Evolutionary conservation across 1,139 yeast species (phyloP), one percentile per base, ranked within the genome.

Genomic region (Taphrina deformans): DNA sequence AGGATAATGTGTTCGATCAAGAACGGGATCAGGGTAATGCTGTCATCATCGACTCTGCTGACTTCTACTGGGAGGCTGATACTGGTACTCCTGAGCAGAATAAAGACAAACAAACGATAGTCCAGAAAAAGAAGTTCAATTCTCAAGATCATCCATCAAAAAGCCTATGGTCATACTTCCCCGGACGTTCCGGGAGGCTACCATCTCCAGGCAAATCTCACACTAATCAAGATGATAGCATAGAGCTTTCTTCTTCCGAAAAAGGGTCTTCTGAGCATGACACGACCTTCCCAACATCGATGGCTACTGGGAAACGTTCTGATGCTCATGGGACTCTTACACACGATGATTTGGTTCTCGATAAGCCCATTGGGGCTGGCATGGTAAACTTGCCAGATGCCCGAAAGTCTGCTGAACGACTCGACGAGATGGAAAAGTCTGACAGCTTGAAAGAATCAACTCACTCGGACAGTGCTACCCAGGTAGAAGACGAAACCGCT

Each of bases 41-140:
- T 0, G 73, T 89, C 60, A 73, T 74, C 16, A 77, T 88, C 18
- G 70, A 74, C 1, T 69, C 82, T 69, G 95, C 86, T 6, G 74
- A 80, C 1, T 89, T 89, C 72, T 81, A 81, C 67, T 89, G 96
- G 96, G 89, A 85, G 65, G 60, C 62, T 10, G 62, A 65, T 12
- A 55, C 48, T 6, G 44, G n/a, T 7, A 10, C n/a, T 7, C 27
- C 26, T 7, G n/a, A 9, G 27, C 24, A 18, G 10, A 7, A 18
- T 7, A 5, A 9, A 2, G 41, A 38, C 41, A 38, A 38, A n/a
- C n/a, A n/a, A n/a, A n/a, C n/a, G n/a, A n/a, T n/a, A n/a, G 18
- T 14, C 18, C 10, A 10, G 6, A 21, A 44, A 9, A 10, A 5
- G 10, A 18, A 18, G 48, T 2, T 21, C 1, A 7, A 9, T 9